Evolutionary conservation across 2,329 filamentous ascomycete species (phyloP).

Genomic region (Claviceps arundinis): DNA sequence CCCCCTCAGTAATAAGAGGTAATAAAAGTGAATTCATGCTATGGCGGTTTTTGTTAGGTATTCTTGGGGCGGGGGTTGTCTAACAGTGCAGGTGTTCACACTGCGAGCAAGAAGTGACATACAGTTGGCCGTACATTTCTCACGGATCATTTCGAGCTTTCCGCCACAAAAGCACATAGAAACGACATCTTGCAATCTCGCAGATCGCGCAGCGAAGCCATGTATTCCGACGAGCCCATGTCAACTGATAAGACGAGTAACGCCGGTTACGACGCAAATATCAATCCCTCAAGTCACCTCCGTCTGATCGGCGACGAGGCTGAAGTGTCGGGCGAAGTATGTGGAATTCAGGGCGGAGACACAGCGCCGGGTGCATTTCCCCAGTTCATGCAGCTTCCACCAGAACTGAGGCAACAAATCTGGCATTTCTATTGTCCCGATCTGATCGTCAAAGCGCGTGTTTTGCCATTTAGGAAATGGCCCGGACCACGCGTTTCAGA

Average conservation of each 20-base stretch:
- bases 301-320: too few species aligned
- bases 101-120: too few species aligned
- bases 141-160: too few species aligned
- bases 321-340: neutral
- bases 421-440: conserved; percentile 15
- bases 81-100: too few species aligned
- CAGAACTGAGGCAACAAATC: conserved; percentile 17
- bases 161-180: too few species aligned
- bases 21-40: conserved; percentile 12
- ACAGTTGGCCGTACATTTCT: too few species aligned
- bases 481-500: too few species aligned
- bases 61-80: too few species aligned
- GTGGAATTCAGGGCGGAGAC: neutral
- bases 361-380: conserved; percentile 9
- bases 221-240: neutral
- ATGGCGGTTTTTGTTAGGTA: conserved; percentile 8
- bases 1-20: conserved; percentile 11
- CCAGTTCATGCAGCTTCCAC: conserved; percentile 16
- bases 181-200: neutral
- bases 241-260: too few species aligned
- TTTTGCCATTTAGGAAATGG: conserved; percentile 7
- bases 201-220: neutral
- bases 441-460: conserved; percentile 11
- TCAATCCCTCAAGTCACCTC: too few species aligned
- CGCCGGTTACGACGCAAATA: too few species aligned